Evolutionary conservation across 768 basidiomycete species (phyloP).

Genomic region (Mycena albidolilacea): DNA sequence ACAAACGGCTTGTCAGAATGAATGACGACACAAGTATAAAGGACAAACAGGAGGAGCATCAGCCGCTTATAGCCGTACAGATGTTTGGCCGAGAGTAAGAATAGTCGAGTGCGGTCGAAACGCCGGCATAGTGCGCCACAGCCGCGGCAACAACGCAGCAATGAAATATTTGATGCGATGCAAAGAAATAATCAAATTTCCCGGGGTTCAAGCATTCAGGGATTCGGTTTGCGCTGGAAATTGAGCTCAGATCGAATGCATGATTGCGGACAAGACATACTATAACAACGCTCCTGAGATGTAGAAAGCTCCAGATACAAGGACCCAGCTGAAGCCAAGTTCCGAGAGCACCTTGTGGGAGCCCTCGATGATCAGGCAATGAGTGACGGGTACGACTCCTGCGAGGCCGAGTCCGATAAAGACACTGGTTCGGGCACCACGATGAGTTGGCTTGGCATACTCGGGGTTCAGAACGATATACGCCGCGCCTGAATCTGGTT

Average conservation of each 20-base stretch:
- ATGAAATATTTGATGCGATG: constrained; percentile 95
- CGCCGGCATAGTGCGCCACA: constrained; percentile 72
- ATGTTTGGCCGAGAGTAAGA: constrained; percentile 61
- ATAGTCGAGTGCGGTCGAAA: constrained; percentile 71
- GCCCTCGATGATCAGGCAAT: constrained; percentile 75
- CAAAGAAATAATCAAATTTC: constrained; percentile 82
- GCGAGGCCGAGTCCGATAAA: constrained; percentile 86
- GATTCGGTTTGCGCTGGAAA: constrained; percentile 81
- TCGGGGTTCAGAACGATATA: constrained; percentile 85
- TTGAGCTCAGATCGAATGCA: constrained; percentile 35
- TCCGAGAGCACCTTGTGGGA: constrained; percentile 65
- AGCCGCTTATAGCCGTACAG: constrained; percentile 44
- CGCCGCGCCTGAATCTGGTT: constrained; percentile 65
- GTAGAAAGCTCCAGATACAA: constrained; percentile 81
- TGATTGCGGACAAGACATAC: constrained; percentile 62
- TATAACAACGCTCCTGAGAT: constrained; percentile 86
- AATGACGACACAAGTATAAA: constrained; percentile 24
- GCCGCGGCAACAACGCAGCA: constrained; percentile 82
- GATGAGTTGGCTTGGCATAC: constrained; percentile 81
- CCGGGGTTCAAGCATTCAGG: constrained; percentile 85
- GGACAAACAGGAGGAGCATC: constrained; percentile 26
- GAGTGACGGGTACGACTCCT: constrained; percentile 77
- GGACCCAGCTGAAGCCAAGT: constrained; percentile 81
- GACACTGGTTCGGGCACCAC: constrained; percentile 81
- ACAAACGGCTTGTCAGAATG: constrained; percentile 20